Evolutionary conservation across 2,329 filamentous ascomycete genomes (phyloP), one percentile per base, ranked within the genome.

Genomic region (Coleophoma eucalyptorum): DNA sequence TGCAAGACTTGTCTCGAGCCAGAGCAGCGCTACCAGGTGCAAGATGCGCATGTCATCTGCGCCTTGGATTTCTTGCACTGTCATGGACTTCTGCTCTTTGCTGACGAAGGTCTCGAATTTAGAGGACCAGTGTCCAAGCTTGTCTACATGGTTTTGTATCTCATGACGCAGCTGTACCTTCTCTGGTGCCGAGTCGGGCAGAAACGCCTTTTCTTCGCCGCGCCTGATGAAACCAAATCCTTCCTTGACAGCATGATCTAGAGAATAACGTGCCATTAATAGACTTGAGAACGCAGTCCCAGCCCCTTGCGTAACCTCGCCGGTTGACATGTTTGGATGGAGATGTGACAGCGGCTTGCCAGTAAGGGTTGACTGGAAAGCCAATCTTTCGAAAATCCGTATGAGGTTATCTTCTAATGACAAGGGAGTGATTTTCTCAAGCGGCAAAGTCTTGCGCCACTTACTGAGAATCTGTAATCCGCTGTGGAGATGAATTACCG

Each of bases 401-500:
- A 49, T 37, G 13, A 56, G 26, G 16, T 47, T 53, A 10, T 38
- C 46, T 40, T 58, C 52, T 18, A 57, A 42, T 3, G 53, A 55
- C 2, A 38, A 47, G 38, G 53, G 48, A 2, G n/a, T 19, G 31
- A 34, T 8, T 34, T 18, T 43, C 13, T 18, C 41, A 8, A 21
- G 41, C 15, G 26, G 32, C 33, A 33, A 16, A 13, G 26, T 20
- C n/a, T 50, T 46, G 19, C 41, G 49, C 50, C 53, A 55, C 18
- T 43, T 38, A 16, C 46, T 55, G 16, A 65, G 52, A 21, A 69
- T 67, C 32, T 62, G 62, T 10, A 66, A 50, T 4, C 66, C 66
- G 20, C 60, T 59, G 7, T 58, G 57, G 12, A 65, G 59, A 56
- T 74, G 71, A 10, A 61, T 59, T 18, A 71, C 61, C 2, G 77